Conservation (phyloP, 176 grass and related monocot genomes). For the Oryza coarctata region DNA sequence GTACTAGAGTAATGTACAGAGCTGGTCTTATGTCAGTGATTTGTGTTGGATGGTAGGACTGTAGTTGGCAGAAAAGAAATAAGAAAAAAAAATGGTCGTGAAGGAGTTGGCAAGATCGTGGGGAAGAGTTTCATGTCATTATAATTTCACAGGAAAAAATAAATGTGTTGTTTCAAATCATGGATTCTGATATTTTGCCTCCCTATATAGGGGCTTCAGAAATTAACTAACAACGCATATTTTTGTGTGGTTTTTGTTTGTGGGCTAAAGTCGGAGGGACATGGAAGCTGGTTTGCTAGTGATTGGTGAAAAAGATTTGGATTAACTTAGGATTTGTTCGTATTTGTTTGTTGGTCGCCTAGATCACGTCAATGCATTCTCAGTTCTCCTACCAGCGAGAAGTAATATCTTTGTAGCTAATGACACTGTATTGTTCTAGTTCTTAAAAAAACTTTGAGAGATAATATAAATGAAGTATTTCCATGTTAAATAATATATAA, state of each 20-base stretch:
- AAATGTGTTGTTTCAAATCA: constrained; percentile 34
- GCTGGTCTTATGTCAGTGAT: constrained; percentile 22
- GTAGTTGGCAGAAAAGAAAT: constrained; percentile 34
- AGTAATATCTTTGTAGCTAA: neutral
- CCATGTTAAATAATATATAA: neutral
- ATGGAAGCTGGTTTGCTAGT: neutral
- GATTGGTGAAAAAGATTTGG: constrained; percentile 15
- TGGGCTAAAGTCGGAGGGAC: neutral
- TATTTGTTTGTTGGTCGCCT: neutral
- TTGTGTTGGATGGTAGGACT: constrained; percentile 37
- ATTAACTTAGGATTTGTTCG: constrained; percentile 21
- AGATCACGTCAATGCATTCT: neutral
- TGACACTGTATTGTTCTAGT: neutral
- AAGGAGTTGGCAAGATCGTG: constrained; percentile 56
- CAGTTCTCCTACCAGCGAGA: neutral
- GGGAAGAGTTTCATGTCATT: constrained; percentile 43
- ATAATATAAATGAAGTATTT: neutral
- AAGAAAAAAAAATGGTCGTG: constrained; percentile 27
- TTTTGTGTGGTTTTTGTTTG: neutral
- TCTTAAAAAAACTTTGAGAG: neutral
- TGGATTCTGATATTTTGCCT: constrained; percentile 59
- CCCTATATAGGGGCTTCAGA: constrained; percentile 13
- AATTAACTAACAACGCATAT: neutral
- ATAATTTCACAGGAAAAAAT: constrained; percentile 23
- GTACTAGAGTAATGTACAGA: constrained; percentile 25